A percentile compares a stretch with the other conserved stretches of the same genome.
These are phyloP conservation scores for Daldinia bambusicola DNA, from an alignment of 495 filamentous ascomycete genomes.

Conservation along the genomic window DNA sequence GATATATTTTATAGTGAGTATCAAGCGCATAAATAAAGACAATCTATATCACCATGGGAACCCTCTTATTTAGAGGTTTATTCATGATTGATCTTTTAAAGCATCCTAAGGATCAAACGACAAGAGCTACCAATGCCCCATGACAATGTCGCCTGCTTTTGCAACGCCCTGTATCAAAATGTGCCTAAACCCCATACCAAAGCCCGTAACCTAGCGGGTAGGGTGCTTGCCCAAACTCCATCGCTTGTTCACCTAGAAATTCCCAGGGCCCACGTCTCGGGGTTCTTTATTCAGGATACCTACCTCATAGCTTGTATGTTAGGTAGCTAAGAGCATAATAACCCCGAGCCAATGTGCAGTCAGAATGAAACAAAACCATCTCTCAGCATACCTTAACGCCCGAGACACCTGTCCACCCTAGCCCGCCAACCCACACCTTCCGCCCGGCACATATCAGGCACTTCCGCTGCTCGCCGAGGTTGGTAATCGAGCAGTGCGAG, in stretches of 20 bases:
- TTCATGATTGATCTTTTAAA: too few relatives aligned
- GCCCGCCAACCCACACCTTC: slow-evolving; percentile 42
- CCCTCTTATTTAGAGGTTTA: too few relatives aligned
- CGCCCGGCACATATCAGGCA: slow-evolving; percentile 57
- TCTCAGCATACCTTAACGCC: slow-evolving; percentile 24
- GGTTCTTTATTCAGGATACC: slow-evolving; percentile 2
- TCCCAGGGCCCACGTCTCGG: not conserved
- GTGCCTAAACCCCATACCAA: not conserved
- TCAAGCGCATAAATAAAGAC: not conserved
- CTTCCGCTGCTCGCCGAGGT: slow-evolving; percentile 55
- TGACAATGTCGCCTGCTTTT: not conserved
- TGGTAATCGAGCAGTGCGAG: slow-evolving; percentile 60
- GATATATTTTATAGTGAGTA: not conserved
- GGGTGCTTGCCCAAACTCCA: slow-evolving; percentile 6
- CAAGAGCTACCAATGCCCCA: not conserved
- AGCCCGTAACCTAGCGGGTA: not conserved
- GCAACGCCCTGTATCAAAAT: not conserved
- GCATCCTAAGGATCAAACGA: not conserved
- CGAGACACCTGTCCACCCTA: slow-evolving; percentile 35
- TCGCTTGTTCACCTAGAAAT: slow-evolving; percentile 4
- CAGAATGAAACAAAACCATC: not conserved
- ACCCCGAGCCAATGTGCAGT: not conserved
- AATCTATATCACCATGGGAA: too few relatives aligned
- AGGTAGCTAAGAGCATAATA: not conserved
- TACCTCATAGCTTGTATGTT: too few relatives aligned